Evolutionary conservation across 2,329 filamentous ascomycete species (phyloP).

Genomic region (Diaporthe sp.): DNA sequence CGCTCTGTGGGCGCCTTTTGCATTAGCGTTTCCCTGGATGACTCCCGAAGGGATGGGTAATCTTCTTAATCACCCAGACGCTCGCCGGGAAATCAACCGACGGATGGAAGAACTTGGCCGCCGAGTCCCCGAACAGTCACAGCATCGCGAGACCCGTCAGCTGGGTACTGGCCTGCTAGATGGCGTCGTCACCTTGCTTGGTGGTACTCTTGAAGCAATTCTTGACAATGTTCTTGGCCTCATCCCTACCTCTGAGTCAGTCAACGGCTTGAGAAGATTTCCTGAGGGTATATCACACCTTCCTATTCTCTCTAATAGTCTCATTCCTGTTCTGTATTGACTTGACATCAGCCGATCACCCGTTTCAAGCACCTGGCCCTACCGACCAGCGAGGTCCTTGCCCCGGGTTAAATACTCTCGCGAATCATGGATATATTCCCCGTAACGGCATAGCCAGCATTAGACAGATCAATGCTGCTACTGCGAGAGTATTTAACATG

Average conservation of each 20-base stretch:
- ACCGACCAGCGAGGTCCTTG: conserved; percentile 45
- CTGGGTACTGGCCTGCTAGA: background rate
- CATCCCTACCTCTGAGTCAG: background rate
- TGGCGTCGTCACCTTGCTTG: background rate
- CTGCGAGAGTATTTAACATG: conserved; percentile 40
- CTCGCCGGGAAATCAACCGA: conserved; percentile 39
- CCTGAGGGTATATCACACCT: background rate
- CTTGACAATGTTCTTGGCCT: conserved; percentile 25
- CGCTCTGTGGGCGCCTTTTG: conserved; percentile 31
- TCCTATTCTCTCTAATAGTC: background rate
- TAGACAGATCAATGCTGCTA: conserved; percentile 39
- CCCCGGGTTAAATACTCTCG: conserved; percentile 53
- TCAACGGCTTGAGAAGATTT: conserved; percentile 16
- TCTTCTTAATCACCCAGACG: conserved; percentile 41
- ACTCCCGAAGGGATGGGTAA: conserved; percentile 37
- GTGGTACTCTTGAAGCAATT: background rate
- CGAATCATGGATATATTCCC: conserved; percentile 55
- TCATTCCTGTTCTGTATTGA: background rate
- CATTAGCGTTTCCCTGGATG: conserved; percentile 40
- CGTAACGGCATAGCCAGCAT: conserved; percentile 42
- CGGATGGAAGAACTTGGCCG: conserved; percentile 17
- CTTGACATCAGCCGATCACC: background rate
- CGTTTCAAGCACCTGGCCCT: background rate
- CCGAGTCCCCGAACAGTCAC: background rate
- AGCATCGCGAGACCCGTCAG: background rate